Evolutionary conservation across 169 alveolate species (phyloP).

Genomic region (Plasmodium gallinaceum): DNA sequence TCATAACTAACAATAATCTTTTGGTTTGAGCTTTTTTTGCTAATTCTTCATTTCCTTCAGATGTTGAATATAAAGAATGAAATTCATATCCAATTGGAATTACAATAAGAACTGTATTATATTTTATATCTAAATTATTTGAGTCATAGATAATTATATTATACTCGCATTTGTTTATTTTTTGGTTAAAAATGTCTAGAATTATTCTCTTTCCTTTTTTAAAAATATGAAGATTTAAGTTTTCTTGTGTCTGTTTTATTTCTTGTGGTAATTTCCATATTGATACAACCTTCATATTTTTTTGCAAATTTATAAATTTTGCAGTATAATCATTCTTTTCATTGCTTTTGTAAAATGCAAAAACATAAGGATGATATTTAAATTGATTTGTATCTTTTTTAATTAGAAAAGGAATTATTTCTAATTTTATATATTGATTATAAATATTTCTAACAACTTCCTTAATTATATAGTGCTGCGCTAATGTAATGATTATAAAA

Average conservation of each 20-base stretch:
- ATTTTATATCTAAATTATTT: neutral
- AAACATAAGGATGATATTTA: constrained; percentile 64
- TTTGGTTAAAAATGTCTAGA: constrained; percentile 40
- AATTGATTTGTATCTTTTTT: constrained; percentile 51
- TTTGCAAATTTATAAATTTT: constrained; percentile 9
- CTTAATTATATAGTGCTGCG: constrained; percentile 82
- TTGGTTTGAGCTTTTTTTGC: constrained; percentile 35
- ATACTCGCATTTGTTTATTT: constrained; percentile 41
- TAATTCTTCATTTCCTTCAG: constrained; percentile 73
- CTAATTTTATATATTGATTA: constrained; percentile 78
- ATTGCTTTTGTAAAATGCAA: constrained; percentile 50
- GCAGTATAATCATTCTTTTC: constrained; percentile 22
- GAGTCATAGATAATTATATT: constrained; percentile 68
- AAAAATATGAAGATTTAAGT: constrained; percentile 37
- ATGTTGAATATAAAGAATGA: constrained; percentile 54
- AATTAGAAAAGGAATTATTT: constrained; percentile 78
- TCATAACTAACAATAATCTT: constrained; percentile 64
- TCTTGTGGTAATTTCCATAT: constrained; percentile 68
- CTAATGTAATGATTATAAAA: constrained; percentile 80
- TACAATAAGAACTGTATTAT: constrained; percentile 67
- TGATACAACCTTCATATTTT: constrained; percentile 20
- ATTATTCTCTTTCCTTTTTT: constrained; percentile 68
- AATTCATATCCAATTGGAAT: constrained; percentile 75
- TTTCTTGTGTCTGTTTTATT: constrained; percentile 33
- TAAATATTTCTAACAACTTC: constrained; percentile 82